Evolutionary conservation across 1,284 basidiomycete species (phyloP).

Genomic region (Rhodofomes roseus): DNA sequence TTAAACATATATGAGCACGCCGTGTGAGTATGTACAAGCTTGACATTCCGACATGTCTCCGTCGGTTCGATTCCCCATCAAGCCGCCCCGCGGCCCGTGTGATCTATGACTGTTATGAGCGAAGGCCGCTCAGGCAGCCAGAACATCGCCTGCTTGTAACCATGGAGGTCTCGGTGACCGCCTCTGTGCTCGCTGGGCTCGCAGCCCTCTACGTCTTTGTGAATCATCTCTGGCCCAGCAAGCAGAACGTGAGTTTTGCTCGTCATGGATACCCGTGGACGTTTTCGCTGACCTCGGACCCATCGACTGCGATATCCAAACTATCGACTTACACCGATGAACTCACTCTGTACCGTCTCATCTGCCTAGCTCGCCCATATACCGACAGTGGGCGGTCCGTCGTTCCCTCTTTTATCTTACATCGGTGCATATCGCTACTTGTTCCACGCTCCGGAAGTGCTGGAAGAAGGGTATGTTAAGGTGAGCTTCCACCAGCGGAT

Average conservation of each 20-base stretch:
- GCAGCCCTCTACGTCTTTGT: not conserved
- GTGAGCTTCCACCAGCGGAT: conserved; percentile 15
- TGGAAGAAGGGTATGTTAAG: conserved; percentile 35
- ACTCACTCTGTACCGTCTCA: not conserved
- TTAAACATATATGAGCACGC: no score
- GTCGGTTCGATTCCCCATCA: not conserved
- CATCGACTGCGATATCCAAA: not conserved
- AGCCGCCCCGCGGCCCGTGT: not conserved
- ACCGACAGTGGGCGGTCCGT: conserved; percentile 35
- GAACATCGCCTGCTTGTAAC: not conserved
- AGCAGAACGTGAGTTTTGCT: not conserved
- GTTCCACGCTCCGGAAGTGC: conserved; percentile 28
- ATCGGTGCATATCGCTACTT: conserved; percentile 28
- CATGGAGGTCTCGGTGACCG: not conserved
- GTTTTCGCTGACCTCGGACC: not conserved
- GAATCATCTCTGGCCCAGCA: not conserved
- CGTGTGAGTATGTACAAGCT: no score
- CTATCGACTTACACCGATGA: no score
- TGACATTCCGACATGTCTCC: no score
- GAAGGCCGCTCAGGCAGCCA: not conserved
- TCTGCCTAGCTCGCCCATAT: conserved; percentile 18
- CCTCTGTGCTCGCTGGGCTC: not conserved
- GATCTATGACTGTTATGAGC: not conserved
- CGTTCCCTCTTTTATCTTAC: conserved; percentile 34
- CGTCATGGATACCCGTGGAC: not conserved